Base-by-base conservation (phyloP, 176 grass and related monocot genomes). In the Triticum dicoccoides region DNA sequence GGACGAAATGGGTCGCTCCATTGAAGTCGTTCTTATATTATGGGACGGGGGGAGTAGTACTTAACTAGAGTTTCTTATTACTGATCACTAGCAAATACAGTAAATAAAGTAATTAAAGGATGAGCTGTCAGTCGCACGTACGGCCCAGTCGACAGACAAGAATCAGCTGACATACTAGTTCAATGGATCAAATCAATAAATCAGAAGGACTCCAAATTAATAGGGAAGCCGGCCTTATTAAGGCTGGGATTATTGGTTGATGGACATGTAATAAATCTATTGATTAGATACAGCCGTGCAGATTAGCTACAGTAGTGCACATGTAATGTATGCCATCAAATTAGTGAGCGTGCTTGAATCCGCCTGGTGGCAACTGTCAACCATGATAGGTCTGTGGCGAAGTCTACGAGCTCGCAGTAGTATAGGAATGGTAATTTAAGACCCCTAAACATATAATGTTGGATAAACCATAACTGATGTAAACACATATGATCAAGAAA, bases 271-370 rank as follows among this genome's bases (percentile, higher is more conserved):
- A 77, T 76, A 41, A 82, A 76, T 41, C 71, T 18, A 82, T 58
- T 82, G 63, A 81, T 87, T 87, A 74, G 59, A 70, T 87, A 87
- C 69, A 81, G 69, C 39, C 68, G 56, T 54, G 62, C 73, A 39
- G 61, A 67, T 68, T 85, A 54, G 61, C 61, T 27, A 78, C 62
- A 78, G 62, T n/a, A 7, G 9, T 58, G 27, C 63, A 68, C 6
- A 12, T 74, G 72, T 75, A 49, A 29, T 30, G 7, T 17, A 75
- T 49, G 5, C 1, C 15, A 75, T 49, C 11, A 3, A 45, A 73
- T 73, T 73, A 73, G 42, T 45, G 24, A 45, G 39, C 38, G 38
- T 15, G 42, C 41, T 51, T 51, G 42, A 61, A 56, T 56, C 52
- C 52, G 17, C 14, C 5, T 56, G 52, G 52, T 8, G 17, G 52